Evolutionary conservation across 106 monocot genomes (phyloP), one percentile per base, ranked within the genome.

Genomic region (Alisma plantagoaquatica): DNA sequence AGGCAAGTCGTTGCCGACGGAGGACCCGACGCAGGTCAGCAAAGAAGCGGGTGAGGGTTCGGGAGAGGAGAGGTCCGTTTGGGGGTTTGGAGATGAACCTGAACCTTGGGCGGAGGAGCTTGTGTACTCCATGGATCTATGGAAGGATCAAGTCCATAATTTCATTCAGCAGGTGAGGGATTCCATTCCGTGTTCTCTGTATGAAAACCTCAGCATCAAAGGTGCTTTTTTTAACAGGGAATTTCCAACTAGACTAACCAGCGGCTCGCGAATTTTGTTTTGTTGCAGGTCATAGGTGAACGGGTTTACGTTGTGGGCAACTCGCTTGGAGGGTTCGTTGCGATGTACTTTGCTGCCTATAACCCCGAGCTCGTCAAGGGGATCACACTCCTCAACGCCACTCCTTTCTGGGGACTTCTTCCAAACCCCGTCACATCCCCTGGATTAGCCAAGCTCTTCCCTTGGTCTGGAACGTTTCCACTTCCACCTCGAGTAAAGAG

Each of bases 371-470:
- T 96, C 23, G 84, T 84, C 26, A 96, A 84, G 55, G 94, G 94
- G 26, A 69, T 96, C 60, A 81, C 88, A 30, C 48, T 96, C 45
- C 78, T 96, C 15, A 96, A 96, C 69, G 94, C 94, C 28, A 81
- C 94, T 23, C 94, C 94, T 43, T 96, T 96, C 61, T 96, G 94
- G 94, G 94, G 94, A 51, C 74, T 96, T 43, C 78, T 96, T 24
- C 94, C 94, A 2, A 96, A 89, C 56, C 84, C 88, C 10, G 35
- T 57, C 24, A 81, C 44, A 63, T 96, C 94, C 5, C 88, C 88
- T 31, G 58, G 61, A 30, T 49, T 84, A 45, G 78, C 84, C 41
- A 96, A 78, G 55, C 48, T 96, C 23, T 81, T 96, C 30, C 84
- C 88, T 26, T 96, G 88, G 94, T 67, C 88, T 28, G 94, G 94